Conservation (phyloP, 305 asterid genomes). For the Ajuga reptans region DNA sequence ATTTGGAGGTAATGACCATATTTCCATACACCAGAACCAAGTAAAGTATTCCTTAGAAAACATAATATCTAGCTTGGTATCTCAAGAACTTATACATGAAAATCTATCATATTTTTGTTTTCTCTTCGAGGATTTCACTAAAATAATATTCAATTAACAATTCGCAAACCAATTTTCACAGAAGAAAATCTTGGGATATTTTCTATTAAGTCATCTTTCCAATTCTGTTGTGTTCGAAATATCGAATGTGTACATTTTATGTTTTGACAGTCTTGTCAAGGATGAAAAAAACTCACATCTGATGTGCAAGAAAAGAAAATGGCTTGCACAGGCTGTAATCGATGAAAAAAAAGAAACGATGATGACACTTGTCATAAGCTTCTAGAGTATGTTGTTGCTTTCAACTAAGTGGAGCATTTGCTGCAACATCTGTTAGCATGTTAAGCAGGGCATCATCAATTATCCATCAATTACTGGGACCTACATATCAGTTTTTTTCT, state of each 20-base stretch:
- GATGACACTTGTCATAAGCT: background rate
- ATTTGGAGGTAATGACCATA: slow-evolving; percentile 92
- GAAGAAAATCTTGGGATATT: background rate
- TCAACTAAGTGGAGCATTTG: background rate
- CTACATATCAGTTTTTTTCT: background rate
- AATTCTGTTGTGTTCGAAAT: background rate
- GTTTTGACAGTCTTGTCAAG: background rate
- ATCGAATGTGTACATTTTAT: background rate
- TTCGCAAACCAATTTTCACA: background rate
- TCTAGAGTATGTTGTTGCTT: background rate
- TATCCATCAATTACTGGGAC: background rate
- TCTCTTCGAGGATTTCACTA: too few relatives aligned
- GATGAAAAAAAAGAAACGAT: background rate
- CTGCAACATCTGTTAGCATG: background rate
- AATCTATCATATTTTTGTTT: too few relatives aligned
- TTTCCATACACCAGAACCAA: background rate
- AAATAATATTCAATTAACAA: too few relatives aligned
- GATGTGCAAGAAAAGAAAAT: background rate
- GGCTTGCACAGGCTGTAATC: background rate
- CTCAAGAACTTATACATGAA: too few relatives aligned
- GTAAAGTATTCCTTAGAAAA: too few relatives aligned
- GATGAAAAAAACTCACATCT: too few relatives aligned
- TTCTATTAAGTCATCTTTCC: background rate
- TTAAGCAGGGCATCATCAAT: background rate
- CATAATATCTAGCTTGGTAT: too few relatives aligned